Percentiles rank a stretch among this genome's conserved stretches.
Evolutionary conservation across 192 early-diverging fungal genomes (phyloP).

Genomic region (Spizellomyces punctatus): DNA sequence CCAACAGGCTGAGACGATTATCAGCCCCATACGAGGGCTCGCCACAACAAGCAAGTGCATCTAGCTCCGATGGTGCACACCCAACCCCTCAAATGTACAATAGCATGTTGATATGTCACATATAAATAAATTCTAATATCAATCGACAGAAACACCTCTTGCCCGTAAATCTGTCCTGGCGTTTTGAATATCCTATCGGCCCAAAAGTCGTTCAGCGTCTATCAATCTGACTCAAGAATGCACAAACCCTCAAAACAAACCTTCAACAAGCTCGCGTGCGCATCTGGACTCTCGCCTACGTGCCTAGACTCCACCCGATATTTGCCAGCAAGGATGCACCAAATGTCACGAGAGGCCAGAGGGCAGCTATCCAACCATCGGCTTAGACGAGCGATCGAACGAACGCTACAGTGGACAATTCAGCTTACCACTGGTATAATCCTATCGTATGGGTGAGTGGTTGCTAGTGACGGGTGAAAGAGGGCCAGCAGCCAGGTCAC

Average conservation of each 20-base stretch:
- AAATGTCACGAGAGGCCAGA: constrained; percentile 79
- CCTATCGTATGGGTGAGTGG: not conserved
- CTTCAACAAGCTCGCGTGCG: constrained; percentile 76
- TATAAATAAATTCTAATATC: constrained; percentile 25
- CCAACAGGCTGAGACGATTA: too few relatives aligned
- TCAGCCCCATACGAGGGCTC: too few relatives aligned
- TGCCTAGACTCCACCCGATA: constrained; percentile 84
- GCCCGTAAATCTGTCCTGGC: constrained; percentile 79
- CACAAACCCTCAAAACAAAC: constrained; percentile 35
- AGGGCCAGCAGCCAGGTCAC: constrained; percentile 15
- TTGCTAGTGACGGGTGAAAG: not conserved
- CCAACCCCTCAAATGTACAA: too few relatives aligned
- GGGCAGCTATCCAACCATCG: constrained; percentile 64
- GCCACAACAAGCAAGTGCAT: too few relatives aligned
- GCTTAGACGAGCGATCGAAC: not conserved
- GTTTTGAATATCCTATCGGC: constrained; percentile 75
- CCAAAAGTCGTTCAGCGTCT: constrained; percentile 1
- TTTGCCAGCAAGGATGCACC: constrained; percentile 87
- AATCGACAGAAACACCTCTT: constrained; percentile 64
- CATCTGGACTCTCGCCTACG: constrained; percentile 90
- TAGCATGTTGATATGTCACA: not conserved
- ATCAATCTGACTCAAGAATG: constrained; percentile 9
- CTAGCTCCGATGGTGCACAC: too few relatives aligned
- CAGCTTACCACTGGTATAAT: constrained; percentile 10
- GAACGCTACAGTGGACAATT: not conserved